These are phyloP conservation scores for Trichoderma pleuroti DNA, from an alignment of 2,329 filamentous ascomycete species.

Conservation along the genomic window DNA sequence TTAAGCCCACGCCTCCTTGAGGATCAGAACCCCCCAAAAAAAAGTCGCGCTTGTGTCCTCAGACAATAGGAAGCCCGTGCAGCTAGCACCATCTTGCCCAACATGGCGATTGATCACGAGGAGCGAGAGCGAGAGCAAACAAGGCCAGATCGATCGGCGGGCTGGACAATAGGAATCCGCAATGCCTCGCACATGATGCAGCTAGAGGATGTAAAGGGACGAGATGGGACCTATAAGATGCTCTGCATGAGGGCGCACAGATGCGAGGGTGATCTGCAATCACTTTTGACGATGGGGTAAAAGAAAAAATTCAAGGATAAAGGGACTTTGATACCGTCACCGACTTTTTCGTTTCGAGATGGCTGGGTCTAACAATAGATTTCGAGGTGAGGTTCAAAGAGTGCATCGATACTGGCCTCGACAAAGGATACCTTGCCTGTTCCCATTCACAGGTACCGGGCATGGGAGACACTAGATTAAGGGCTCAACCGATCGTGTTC, in stretches of 20 bases:
- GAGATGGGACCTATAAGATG: neutral
- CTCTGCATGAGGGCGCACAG: neutral
- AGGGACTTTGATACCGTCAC: neutral
- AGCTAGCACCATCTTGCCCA: neutral
- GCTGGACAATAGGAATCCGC: neutral
- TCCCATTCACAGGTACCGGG: neutral
- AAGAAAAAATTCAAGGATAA: neutral
- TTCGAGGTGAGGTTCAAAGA: neutral
- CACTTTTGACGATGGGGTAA: neutral
- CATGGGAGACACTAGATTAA: neutral
- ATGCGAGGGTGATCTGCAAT: neutral
- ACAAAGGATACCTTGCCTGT: neutral
- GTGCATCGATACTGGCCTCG: neutral
- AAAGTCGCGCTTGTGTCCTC: neutral
- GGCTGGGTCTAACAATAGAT: neutral
- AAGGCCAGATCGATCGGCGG: slow-evolving; percentile 8
- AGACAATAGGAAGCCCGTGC: slow-evolving; percentile 17
- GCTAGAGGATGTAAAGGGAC: neutral
- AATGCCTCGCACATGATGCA: neutral
- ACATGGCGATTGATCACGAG: slow-evolving; percentile 11
- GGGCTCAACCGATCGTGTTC: neutral
- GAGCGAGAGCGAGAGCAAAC: neutral
- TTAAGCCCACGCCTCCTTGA: neutral
- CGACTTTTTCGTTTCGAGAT: neutral
- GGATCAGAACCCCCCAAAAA: neutral